Evolutionary conservation across 1,139 yeast genomes (phyloP).

Genomic region (Geotrichum australiense): DNA sequence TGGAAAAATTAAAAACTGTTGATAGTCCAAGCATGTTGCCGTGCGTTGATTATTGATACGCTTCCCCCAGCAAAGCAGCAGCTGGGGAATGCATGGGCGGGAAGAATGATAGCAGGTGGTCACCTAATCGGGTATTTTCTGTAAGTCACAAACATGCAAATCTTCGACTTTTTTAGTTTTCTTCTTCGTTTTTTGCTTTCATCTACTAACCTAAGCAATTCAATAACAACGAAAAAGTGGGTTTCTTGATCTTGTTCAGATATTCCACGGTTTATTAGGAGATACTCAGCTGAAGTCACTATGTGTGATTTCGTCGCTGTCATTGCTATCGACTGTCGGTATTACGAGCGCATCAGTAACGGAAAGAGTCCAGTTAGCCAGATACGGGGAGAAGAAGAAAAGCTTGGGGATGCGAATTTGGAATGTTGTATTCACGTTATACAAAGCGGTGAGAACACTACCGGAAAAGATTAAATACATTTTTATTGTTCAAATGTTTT

Average conservation of each 20-base stretch:
- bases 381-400: conserved; percentile 13
- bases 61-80: conserved; percentile 49
- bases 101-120: conserved; percentile 55
- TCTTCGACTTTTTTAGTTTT: neutral
- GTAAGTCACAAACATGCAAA: conserved; percentile 1
- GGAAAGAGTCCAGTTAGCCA: conserved; percentile 23
- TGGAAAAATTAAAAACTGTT: neutral
- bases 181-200: neutral
- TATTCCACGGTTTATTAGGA: conserved; percentile 38
- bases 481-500: conserved; percentile 32
- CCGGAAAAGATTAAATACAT: conserved; percentile 28
- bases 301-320: conserved; percentile 40
- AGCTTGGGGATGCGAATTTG: conserved; percentile 15
- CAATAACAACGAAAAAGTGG: too few relatives aligned
- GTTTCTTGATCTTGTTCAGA: conserved; percentile 36
- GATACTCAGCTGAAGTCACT: conserved; percentile 46
- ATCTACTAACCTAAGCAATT: neutral
- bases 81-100: conserved; percentile 65
- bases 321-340: conserved; percentile 37
- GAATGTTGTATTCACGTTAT: conserved; percentile 21
- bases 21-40: conserved; percentile 51
- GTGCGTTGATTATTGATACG: conserved; percentile 54
- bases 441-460: conserved; percentile 21
- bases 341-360: conserved; percentile 37
- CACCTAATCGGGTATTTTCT: conserved; percentile 49